These are phyloP conservation scores for Thalassiosira mediterranea DNA, from an alignment of 352 stramenopile species.

Conservation along the genomic window DNA sequence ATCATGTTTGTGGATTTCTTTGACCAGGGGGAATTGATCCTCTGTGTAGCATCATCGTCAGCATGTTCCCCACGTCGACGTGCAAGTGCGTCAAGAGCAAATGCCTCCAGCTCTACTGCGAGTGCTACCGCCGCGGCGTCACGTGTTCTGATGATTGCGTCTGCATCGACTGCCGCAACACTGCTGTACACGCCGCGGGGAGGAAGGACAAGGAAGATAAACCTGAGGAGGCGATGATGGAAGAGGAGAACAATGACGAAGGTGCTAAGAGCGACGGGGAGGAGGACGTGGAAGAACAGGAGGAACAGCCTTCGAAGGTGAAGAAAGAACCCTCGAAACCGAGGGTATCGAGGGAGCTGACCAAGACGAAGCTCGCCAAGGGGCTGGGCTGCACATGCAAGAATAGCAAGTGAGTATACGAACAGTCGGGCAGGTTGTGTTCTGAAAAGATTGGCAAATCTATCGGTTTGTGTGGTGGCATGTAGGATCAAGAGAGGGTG, in stretches of 20 bases:
- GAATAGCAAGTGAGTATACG: conserved; percentile 72
- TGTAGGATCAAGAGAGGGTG: too few species aligned
- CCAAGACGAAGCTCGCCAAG: neutral
- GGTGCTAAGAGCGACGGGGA: neutral
- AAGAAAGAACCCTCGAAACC: neutral
- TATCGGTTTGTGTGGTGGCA: too few species aligned
- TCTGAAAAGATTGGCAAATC: too few species aligned
- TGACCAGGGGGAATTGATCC: too few species aligned
- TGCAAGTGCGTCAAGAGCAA: conserved; percentile 93
- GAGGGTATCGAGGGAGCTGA: neutral
- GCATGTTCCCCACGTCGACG: too few species aligned
- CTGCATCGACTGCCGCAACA: conserved; percentile 92
- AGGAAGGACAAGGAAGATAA: conserved; percentile 1
- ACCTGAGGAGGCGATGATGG: neutral
- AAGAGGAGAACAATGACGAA: neutral
- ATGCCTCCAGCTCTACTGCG: conserved; percentile 95
- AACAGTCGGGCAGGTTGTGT: too few species aligned
- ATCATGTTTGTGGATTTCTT: too few species aligned
- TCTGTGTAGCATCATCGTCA: too few species aligned
- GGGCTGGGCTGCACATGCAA: conserved; percentile 89
- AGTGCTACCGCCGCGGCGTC: conserved; percentile 91
- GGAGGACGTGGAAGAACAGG: too few species aligned
- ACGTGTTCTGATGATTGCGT: conserved; percentile 87
- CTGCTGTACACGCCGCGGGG: neutral
- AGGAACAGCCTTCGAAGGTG: too few species aligned